phyloP scores from a whole-genome alignment of 768 basidiomycete species.

The Kwoniella dendrophila region DNA sequence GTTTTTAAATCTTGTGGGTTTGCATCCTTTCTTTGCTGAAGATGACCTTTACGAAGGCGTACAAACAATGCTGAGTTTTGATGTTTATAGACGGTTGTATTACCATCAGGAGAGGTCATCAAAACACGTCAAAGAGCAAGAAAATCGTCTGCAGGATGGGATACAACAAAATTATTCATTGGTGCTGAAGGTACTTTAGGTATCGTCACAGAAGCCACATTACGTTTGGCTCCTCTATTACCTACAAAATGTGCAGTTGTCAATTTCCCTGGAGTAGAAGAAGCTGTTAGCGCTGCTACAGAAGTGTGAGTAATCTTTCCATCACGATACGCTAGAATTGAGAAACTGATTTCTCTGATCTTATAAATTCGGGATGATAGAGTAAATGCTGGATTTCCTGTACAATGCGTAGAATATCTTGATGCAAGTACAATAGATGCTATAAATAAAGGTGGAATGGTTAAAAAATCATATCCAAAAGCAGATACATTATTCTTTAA shows the following conservation, averaged over 20 bases:
- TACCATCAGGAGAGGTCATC: slow-evolving; percentile 85
- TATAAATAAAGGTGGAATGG: slow-evolving; percentile 68
- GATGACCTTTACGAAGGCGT: too few species aligned
- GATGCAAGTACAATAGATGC: slow-evolving; percentile 77
- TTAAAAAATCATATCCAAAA: slow-evolving; percentile 66
- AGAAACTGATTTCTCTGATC: too few species aligned
- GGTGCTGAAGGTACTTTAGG: slow-evolving; percentile 88
- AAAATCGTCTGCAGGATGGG: slow-evolving; percentile 86
- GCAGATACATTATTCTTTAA: slow-evolving; percentile 88
- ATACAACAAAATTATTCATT: slow-evolving; percentile 82
- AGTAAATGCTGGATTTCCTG: slow-evolving; percentile 68
- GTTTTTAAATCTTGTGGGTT: slow-evolving; percentile 75
- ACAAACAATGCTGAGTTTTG: neutral
- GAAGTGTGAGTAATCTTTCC: slow-evolving; percentile 63
- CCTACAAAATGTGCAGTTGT: slow-evolving; percentile 86
- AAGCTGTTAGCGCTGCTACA: slow-evolving; percentile 77
- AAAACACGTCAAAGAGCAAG: slow-evolving; percentile 67
- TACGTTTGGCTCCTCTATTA: slow-evolving; percentile 75
- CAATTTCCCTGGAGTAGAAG: slow-evolving; percentile 76
- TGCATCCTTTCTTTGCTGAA: slow-evolving; percentile 2
- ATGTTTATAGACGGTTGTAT: slow-evolving; percentile 72
- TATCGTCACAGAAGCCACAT: slow-evolving; percentile 85
- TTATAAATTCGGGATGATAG: slow-evolving; percentile 58
- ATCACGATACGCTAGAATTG: too few species aligned
- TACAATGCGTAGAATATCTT: slow-evolving; percentile 86